A percentile compares a stretch with the other conserved stretches of the same genome.
Conservation (phyloP, 2,329 filamentous ascomycete genomes). For the Simplicillium aogashimaense region DNA sequence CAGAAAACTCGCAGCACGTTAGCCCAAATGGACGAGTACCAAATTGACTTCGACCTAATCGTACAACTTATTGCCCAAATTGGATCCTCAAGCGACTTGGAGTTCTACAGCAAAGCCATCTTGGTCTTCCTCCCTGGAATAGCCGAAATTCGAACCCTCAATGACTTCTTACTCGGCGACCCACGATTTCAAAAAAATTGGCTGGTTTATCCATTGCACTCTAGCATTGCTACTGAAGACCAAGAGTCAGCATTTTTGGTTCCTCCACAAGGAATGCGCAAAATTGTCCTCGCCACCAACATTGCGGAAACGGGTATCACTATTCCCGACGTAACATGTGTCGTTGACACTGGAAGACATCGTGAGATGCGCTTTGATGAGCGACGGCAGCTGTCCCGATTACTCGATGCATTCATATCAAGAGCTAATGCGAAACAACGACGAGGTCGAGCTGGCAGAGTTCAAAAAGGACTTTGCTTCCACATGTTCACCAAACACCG, state of each 20-base stretch:
- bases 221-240: conserved; percentile 89
- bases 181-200: conserved; percentile 66
- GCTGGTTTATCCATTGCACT: conserved; percentile 85
- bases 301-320: conserved; percentile 98
- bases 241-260: conserved; percentile 88
- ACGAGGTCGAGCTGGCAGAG: conserved; percentile 85
- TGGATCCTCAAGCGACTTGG: conserved; percentile 55
- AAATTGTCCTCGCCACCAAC: conserved; percentile 94
- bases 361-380: conserved; percentile 98
- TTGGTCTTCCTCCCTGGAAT: conserved; percentile 93
- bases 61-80: conserved; percentile 70
- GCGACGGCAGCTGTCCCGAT: conserved; percentile 75
- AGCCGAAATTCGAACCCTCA: conserved; percentile 80
- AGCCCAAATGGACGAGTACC: conserved; percentile 76
- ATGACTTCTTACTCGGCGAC: conserved; percentile 74
- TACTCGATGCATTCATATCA: conserved; percentile 93
- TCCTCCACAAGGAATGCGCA: conserved; percentile 71
- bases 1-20: conserved; percentile 65
- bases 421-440: conserved; percentile 92
- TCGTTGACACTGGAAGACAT: conserved; percentile 93
- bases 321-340: conserved; percentile 94
- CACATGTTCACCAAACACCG: conserved; percentile 88
- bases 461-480: conserved; percentile 90
- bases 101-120: conserved; percentile 75
- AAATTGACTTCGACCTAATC: conserved; percentile 82